Conservation (phyloP, 805 yeast genomes). For the Maudiozyma bulderi region DNA sequence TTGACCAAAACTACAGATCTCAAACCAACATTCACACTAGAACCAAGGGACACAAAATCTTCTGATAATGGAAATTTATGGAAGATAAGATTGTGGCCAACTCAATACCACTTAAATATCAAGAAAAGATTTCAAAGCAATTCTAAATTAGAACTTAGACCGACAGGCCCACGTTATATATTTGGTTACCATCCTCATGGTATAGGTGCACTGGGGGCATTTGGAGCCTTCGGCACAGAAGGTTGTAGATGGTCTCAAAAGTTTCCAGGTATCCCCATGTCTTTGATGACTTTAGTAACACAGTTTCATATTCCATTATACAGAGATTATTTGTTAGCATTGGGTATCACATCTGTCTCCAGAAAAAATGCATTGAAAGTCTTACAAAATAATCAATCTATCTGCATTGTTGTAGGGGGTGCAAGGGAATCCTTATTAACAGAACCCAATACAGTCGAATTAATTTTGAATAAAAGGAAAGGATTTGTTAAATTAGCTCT, state of each 20-base stretch:
- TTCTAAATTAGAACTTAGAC: background rate
- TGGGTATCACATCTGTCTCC: constrained; percentile 82
- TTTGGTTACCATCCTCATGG: constrained; percentile 98
- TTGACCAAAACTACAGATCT: constrained; percentile 60
- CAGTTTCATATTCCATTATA: constrained; percentile 81
- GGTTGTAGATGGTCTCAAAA: constrained; percentile 57
- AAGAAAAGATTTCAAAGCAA: constrained; percentile 1
- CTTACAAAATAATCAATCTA: constrained; percentile 56
- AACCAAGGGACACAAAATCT: constrained; percentile 9
- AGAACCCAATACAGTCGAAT: constrained; percentile 46
- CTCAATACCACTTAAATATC: constrained; percentile 8
- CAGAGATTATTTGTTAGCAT: constrained; percentile 70
- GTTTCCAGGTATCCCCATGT: constrained; percentile 78
- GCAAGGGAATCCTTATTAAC: constrained; percentile 81
- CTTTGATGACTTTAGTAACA: constrained; percentile 69
- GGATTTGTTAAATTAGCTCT: constrained; percentile 87
- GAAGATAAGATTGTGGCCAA: constrained; percentile 17
- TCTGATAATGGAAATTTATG: constrained; percentile 6
- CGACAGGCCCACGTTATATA: constrained; percentile 41
- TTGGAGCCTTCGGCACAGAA: constrained; percentile 76
- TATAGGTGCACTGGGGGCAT: constrained; percentile 82
- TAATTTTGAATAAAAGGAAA: constrained; percentile 67
- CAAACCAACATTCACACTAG: constrained; percentile 57
- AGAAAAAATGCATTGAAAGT: constrained; percentile 59
- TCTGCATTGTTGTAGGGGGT: constrained; percentile 90